These are phyloP conservation scores for Blastocystis sp. DNA, from an alignment of 352 stramenopile species.

Conservation along the genomic window DNA sequence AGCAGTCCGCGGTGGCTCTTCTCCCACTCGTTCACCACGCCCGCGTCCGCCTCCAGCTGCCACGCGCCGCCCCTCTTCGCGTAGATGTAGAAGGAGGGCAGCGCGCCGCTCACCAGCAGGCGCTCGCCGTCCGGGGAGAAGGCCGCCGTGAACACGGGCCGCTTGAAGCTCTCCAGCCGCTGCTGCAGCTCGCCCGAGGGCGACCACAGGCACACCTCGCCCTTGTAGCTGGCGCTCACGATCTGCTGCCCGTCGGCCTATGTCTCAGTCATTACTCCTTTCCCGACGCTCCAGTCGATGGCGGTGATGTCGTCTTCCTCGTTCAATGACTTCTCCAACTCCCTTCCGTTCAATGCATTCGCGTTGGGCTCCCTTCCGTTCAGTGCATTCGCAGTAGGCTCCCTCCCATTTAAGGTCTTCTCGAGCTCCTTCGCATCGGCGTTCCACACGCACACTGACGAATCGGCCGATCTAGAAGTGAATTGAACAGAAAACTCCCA, in stretches of 20 bases:
- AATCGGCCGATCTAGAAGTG: conserved; percentile 29
- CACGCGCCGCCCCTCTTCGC: not conserved
- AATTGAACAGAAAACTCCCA: not conserved
- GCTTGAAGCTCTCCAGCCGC: not conserved
- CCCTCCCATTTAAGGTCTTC: not conserved
- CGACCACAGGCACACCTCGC: conserved; percentile 54
- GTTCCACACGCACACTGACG: conserved; percentile 40
- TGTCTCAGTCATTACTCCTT: not conserved
- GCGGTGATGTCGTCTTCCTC: conserved; percentile 46
- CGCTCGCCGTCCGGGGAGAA: conserved; percentile 12
- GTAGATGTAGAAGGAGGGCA: conserved; percentile 44
- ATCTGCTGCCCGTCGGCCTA: conserved; percentile 1
- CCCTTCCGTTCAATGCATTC: no score
- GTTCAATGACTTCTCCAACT: not conserved
- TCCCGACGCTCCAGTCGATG: conserved; percentile 33
- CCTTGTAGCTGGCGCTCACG: conserved; percentile 42
- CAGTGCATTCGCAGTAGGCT: no score
- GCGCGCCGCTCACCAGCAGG: conserved; percentile 27
- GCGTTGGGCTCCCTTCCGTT: no score
- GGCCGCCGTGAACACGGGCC: conserved; percentile 20
- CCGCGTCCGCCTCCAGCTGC: not conserved
- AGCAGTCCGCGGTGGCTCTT: not conserved
- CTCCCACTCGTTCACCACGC: not conserved
- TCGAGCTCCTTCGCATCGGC: not conserved
- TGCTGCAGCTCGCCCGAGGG: not conserved